These are phyloP conservation scores for Cercospora zeina DNA, from an alignment of 2,329 filamentous ascomycete species.

Conservation along the genomic window DNA sequence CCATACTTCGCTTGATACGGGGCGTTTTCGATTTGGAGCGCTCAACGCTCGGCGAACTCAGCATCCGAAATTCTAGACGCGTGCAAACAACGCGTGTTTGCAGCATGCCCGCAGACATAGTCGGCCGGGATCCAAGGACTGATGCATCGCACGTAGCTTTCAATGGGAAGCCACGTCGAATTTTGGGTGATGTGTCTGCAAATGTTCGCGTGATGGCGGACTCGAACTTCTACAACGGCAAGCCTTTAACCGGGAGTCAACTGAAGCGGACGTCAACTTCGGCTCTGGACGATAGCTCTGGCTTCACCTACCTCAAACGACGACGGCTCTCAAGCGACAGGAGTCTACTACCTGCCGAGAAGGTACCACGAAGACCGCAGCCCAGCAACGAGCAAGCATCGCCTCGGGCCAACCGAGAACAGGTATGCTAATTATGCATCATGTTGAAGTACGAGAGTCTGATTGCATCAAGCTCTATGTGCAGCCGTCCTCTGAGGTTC, in stretches of 20 bases:
- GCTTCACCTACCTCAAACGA: conserved; percentile 41
- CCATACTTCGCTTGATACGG: background rate
- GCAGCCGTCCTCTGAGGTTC: background rate
- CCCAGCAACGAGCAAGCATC: background rate
- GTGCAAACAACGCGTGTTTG: conserved; percentile 16
- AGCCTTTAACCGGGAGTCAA: conserved; percentile 34
- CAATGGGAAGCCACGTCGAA: conserved; percentile 25
- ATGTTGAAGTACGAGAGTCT: background rate
- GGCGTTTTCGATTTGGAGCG: background rate
- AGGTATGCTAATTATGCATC: conserved; percentile 11
- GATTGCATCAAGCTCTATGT: background rate
- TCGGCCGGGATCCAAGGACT: conserved; percentile 10
- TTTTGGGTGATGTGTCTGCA: conserved; percentile 39
- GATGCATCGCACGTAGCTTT: conserved; percentile 8
- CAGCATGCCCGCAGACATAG: conserved; percentile 15
- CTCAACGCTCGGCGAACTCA: background rate
- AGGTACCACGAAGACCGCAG: background rate
- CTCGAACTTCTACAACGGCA: conserved; percentile 24
- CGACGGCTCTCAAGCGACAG: conserved; percentile 30
- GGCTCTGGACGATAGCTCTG: conserved; percentile 35
- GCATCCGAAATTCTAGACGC: conserved; percentile 11
- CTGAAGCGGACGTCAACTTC: conserved; percentile 40
- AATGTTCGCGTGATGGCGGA: conserved; percentile 32
- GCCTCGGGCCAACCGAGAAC: background rate
- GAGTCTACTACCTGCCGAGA: background rate